These are phyloP conservation scores for Crepidotus variabilis DNA, from an alignment of 768 basidiomycete genomes.

Conservation along the genomic window DNA sequence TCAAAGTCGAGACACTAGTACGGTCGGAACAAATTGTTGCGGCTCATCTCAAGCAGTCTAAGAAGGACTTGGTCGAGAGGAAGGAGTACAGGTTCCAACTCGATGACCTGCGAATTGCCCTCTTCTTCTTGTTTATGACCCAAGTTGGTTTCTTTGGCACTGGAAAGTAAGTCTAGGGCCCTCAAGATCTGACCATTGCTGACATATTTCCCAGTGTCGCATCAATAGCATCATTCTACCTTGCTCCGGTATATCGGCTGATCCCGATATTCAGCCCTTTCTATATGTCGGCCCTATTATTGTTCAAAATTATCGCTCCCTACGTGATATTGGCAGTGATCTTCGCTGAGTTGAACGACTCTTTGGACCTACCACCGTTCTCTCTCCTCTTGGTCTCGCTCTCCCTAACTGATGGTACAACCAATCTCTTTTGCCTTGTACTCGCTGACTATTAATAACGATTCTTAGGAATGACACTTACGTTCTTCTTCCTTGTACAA, in stretches of 20 bases:
- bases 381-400: constrained; percentile 77
- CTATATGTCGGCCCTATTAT: constrained; percentile 65
- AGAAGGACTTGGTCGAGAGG: constrained; percentile 10
- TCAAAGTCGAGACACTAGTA: constrained; percentile 50
- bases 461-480: constrained; percentile 67
- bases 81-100: constrained; percentile 39
- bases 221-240: constrained; percentile 82
- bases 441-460: background rate
- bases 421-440: background rate
- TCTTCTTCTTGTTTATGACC: constrained; percentile 85
- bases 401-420: constrained; percentile 65
- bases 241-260: constrained; percentile 83
- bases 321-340: constrained; percentile 72
- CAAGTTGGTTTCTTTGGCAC: constrained; percentile 86
- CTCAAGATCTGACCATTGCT: constrained; percentile 3
- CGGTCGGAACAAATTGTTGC: constrained; percentile 8
- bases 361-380: constrained; percentile 69
- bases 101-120: constrained; percentile 68
- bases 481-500: constrained; percentile 81
- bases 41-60: constrained; percentile 1
- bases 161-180: constrained; percentile 57
- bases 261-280: constrained; percentile 86
- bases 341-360: constrained; percentile 66
- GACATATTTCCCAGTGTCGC: constrained; percentile 49
- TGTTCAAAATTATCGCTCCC: constrained; percentile 81